Conservation (phyloP, 139 green algal species). For the Axilococcus clingmanii region DNA sequence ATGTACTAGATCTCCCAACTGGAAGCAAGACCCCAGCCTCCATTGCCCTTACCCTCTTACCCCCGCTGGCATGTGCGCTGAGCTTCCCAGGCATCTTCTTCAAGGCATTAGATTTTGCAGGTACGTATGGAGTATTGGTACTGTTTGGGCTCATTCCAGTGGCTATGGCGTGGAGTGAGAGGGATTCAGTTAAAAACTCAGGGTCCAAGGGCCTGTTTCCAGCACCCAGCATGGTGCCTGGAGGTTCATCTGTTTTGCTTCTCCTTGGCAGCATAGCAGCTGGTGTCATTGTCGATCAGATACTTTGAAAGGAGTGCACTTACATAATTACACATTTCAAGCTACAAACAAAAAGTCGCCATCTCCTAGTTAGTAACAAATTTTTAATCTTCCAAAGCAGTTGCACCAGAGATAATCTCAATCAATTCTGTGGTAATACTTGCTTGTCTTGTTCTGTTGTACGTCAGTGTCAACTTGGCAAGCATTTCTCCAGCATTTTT, state of each 20-base stretch:
- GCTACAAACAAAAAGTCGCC: no score
- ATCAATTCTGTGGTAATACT: constrained; percentile 97
- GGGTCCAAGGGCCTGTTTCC: not conserved
- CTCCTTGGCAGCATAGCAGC: constrained; percentile 19
- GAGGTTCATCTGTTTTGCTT: constrained; percentile 27
- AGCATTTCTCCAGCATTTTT: constrained; percentile 97
- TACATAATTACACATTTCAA: no score
- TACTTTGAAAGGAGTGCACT: constrained; percentile 16
- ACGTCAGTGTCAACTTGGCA: constrained; percentile 83
- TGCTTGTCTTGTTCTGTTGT: constrained; percentile 80
- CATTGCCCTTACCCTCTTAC: constrained; percentile 34
- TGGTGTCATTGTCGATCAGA: constrained; percentile 32
- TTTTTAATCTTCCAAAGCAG: constrained; percentile 45
- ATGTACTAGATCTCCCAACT: constrained; percentile 39
- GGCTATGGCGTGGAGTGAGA: constrained; percentile 49
- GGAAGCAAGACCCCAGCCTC: constrained; percentile 9
- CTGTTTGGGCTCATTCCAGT: constrained; percentile 64
- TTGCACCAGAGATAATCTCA: constrained; percentile 94
- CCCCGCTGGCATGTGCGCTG: constrained; percentile 47
- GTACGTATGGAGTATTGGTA: constrained; percentile 58
- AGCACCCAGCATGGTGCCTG: constrained; percentile 40
- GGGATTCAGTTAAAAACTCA: constrained; percentile 27
- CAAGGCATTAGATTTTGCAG: constrained; percentile 46
- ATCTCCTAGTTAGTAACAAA: not conserved
- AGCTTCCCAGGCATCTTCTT: constrained; percentile 51